Percentiles rank a stretch among this genome's conserved stretches.
Conservation (phyloP, 2,329 filamentous ascomycete genomes). For the Cladosporium sp. region DNA sequence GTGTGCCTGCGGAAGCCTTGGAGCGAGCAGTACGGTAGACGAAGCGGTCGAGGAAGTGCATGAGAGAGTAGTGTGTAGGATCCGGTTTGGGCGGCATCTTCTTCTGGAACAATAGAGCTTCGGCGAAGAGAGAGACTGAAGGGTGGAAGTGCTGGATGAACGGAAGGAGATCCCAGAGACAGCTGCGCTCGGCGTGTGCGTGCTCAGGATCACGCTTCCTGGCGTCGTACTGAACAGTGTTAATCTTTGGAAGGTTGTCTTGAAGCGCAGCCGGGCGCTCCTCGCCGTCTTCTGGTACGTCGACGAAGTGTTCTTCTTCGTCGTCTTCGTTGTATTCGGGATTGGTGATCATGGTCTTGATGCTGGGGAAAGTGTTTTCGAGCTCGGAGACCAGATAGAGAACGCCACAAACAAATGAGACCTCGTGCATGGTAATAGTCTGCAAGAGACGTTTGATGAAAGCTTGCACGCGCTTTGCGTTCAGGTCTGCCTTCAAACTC, state of each 20-base stretch:
- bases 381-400: slow-evolving; percentile 84
- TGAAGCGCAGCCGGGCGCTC: slow-evolving; percentile 32
- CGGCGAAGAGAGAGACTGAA: slow-evolving; percentile 80
- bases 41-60: slow-evolving; percentile 95
- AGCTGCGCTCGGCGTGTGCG: slow-evolving; percentile 87
- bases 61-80: slow-evolving; percentile 81
- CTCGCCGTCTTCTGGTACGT: slow-evolving; percentile 56
- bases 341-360: slow-evolving; percentile 73
- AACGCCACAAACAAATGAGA: slow-evolving; percentile 88
- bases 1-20: slow-evolving; percentile 49
- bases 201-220: slow-evolving; percentile 88
- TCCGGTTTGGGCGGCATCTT: slow-evolving; percentile 83
- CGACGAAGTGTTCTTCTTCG: slow-evolving; percentile 62
- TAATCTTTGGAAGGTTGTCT: slow-evolving; percentile 14
- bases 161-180: slow-evolving; percentile 87
- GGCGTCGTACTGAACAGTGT: slow-evolving; percentile 63
- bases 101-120: slow-evolving; percentile 63
- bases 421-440: slow-evolving; percentile 80
- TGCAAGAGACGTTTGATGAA: slow-evolving; percentile 94
- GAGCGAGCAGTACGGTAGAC: slow-evolving; percentile 93
- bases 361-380: slow-evolving; percentile 71
- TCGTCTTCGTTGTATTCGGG: slow-evolving; percentile 65
- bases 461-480: slow-evolving; percentile 85
- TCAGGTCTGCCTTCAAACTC: slow-evolving; percentile 84
- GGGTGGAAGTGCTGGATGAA: slow-evolving; percentile 84